Evolutionary conservation across 495 filamentous ascomycete species (phyloP), one percentile per base, ranked within the genome.

Genomic region (Penicillium ochrochloron): DNA sequence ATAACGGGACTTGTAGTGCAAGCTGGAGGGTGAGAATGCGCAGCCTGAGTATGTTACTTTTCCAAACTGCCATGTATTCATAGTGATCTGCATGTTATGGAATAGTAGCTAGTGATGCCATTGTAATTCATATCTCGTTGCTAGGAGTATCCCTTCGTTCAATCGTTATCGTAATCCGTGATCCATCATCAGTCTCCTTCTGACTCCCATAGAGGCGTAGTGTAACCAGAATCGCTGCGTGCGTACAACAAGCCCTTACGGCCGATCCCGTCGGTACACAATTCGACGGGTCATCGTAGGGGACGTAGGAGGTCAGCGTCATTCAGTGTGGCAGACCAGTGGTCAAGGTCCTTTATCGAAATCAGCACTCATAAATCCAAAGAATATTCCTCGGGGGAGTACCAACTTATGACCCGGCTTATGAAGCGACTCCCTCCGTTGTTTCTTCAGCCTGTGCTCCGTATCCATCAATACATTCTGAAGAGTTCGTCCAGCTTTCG

Each of bases 401-500:
- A 46, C 57, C 34, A 8, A 59, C 39, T 59, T 59, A 21, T 12
- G 31, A 23, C 41, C 57, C 15, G 23, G n/a, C 10, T 59, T 19
- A 46, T 59, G 57, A 9, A 61, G 31, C 44, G 34, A 52, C n/a
- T 37, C 48, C 27, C 37, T 39, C 14, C 57, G 31, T 21, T 64
- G 56, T n/a, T 64, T 29, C 11, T 41, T 60, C 19, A 60, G 19
- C 1, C 50, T 50, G 14, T 55, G 57, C 50, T 64, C 62, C 11
- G 62, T 64, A 15, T 60, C 62, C 62, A 64, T 64, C 33, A 64
- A 39, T 4, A 60, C 62, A 55, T 64, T 64, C 31, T 64, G 62
- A 0, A 64, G 37, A 1, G 57, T 54, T 15, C 62, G 58, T 10
- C 62, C 62, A 21, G 62, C 62, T 17, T 64, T 64, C 4, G 62